These are phyloP conservation scores for Fraxinus albicans DNA, from an alignment of 305 asterid genomes.

Conservation along the genomic window DNA sequence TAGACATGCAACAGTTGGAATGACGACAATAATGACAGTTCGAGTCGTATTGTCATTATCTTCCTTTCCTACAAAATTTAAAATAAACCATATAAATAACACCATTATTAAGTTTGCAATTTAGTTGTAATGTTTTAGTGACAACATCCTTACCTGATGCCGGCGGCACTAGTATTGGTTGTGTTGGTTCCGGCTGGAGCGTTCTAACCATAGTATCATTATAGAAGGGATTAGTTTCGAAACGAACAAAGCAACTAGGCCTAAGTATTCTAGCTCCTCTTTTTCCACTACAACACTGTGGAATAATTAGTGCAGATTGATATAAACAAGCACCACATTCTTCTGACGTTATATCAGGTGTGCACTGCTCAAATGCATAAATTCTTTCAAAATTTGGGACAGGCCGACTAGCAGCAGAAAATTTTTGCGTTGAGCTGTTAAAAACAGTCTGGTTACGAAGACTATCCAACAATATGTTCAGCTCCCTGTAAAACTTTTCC, in stretches of 20 bases:
- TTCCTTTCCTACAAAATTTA: not conserved
- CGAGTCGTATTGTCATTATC: not conserved
- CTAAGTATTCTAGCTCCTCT: slow-evolving; percentile 8
- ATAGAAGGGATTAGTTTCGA: slow-evolving; percentile 16
- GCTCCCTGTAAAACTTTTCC: not conserved
- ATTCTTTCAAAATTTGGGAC: not conserved
- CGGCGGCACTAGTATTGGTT: not conserved
- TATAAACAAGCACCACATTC: not conserved
- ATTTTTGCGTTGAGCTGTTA: not conserved
- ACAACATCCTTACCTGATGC: not conserved
- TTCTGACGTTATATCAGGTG: slow-evolving; percentile 2
- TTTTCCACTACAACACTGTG: not conserved
- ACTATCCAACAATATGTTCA: not conserved
- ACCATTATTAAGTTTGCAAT: not conserved
- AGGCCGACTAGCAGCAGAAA: not conserved
- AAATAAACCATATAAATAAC: not conserved
- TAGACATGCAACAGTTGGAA: not conserved
- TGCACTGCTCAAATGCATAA: slow-evolving; percentile 20
- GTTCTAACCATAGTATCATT: not conserved
- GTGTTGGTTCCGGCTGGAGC: not conserved
- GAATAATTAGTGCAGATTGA: not conserved
- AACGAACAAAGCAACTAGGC: slow-evolving; percentile 20
- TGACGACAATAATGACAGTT: not conserved
- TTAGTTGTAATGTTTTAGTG: not conserved
- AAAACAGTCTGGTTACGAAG: not conserved